Conservation (phyloP, 2,329 filamentous ascomycete species). For the Fusarium palustre region DNA sequence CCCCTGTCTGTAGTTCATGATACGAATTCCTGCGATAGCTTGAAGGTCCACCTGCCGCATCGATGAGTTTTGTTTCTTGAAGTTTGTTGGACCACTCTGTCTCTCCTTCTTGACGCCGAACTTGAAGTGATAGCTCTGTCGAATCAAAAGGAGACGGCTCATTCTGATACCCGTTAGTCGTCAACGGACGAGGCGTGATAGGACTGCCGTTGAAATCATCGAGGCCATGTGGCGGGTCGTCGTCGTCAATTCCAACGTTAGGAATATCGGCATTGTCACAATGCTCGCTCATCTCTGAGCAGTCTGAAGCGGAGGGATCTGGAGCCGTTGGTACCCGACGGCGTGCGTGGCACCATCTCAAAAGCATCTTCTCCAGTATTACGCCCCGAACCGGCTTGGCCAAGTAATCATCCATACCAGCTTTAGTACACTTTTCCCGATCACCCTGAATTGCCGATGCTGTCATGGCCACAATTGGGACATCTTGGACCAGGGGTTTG, state of each 20-base stretch:
- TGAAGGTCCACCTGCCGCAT: slow-evolving; percentile 56
- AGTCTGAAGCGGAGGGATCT: slow-evolving; percentile 55
- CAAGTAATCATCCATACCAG: slow-evolving; percentile 82
- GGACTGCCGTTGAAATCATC: slow-evolving; percentile 50
- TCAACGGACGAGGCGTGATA: slow-evolving; percentile 57
- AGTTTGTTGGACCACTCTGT: slow-evolving; percentile 58
- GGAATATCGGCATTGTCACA: slow-evolving; percentile 58
- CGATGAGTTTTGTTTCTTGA: slow-evolving; percentile 61
- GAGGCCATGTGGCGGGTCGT: slow-evolving; percentile 32
- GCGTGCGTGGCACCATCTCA: slow-evolving; percentile 70
- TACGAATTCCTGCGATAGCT: slow-evolving; percentile 51
- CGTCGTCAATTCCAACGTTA: slow-evolving; percentile 51
- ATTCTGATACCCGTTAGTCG: slow-evolving; percentile 52
- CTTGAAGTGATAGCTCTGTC: slow-evolving; percentile 51
- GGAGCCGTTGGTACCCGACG: slow-evolving; percentile 42
- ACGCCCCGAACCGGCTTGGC: slow-evolving; percentile 78
- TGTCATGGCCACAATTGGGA: slow-evolving; percentile 86
- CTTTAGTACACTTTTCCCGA: slow-evolving; percentile 76
- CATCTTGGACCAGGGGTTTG: slow-evolving; percentile 67
- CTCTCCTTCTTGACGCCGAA: slow-evolving; percentile 53
- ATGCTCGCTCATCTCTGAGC: slow-evolving; percentile 59
- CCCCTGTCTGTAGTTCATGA: slow-evolving; percentile 52
- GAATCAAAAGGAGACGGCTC: slow-evolving; percentile 59
- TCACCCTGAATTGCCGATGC: slow-evolving; percentile 83
- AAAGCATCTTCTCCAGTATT: slow-evolving; percentile 76